A percentile compares a stretch with the other conserved stretches of the same genome.
Evolutionary conservation across 805 yeast species (phyloP).

Genomic region (Zygosaccharomyces lentus): DNA sequence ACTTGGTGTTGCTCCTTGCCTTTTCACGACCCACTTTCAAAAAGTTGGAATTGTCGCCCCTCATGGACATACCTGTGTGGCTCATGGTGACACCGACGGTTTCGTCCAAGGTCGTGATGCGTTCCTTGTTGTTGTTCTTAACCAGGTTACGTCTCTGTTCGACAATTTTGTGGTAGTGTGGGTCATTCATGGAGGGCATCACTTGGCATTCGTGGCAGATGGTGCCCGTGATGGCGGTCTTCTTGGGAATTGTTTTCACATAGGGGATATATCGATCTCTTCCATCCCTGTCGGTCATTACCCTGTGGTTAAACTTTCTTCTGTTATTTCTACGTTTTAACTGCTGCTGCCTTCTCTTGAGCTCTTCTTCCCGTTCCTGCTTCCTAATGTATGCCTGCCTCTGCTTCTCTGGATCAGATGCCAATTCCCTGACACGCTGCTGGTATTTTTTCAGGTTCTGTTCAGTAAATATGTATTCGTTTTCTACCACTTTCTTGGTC

Average conservation of each 20-base stretch:
- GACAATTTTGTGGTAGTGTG: slow-evolving; percentile 62
- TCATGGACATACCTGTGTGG: slow-evolving; percentile 79
- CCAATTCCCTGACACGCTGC: slow-evolving; percentile 35
- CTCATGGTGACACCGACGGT: slow-evolving; percentile 86
- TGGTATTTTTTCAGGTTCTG: slow-evolving; percentile 62
- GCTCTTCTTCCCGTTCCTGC: slow-evolving; percentile 35
- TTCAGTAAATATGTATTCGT: slow-evolving; percentile 85
- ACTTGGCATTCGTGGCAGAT: slow-evolving; percentile 90
- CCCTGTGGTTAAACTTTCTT: slow-evolving; percentile 33
- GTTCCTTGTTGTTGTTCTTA: slow-evolving; percentile 50
- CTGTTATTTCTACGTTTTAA: slow-evolving; percentile 37
- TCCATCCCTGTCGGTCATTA: slow-evolving; percentile 39
- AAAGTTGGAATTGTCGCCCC: slow-evolving; percentile 67
- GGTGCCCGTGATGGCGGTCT: slow-evolving; percentile 80
- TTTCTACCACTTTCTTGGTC: slow-evolving; percentile 73
- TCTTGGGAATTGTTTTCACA: slow-evolving; percentile 82
- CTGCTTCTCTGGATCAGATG: slow-evolving; percentile 37
- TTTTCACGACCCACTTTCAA: slow-evolving; percentile 50
- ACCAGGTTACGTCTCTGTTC: slow-evolving; percentile 49
- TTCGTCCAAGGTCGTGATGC: slow-evolving; percentile 65
- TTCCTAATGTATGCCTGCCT: slow-evolving; percentile 34
- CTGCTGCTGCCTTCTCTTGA: slow-evolving; percentile 38
- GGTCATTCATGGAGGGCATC: slow-evolving; percentile 70
- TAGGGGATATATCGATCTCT: slow-evolving; percentile 62
- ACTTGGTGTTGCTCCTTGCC: slow-evolving; percentile 51